Evolutionary conservation across 352 stramenopile species (phyloP).

Genomic region (Globisporangium viniferum): DNA sequence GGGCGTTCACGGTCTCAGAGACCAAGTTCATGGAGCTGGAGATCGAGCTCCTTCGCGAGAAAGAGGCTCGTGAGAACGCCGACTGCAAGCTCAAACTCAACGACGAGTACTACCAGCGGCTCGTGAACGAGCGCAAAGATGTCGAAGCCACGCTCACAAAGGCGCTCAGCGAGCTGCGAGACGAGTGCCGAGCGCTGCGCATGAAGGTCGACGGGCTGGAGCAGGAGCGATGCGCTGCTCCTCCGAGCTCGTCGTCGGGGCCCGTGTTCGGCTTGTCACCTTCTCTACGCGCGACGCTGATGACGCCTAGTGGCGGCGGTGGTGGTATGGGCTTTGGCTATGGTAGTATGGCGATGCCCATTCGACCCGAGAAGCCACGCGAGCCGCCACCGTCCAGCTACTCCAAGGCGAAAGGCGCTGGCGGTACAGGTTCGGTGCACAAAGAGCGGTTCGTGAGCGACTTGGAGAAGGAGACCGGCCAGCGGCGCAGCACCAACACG

Average conservation of each 20-base stretch:
- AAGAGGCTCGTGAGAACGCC: slow-evolving; percentile 26
- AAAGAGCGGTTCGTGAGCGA: slow-evolving; percentile 80
- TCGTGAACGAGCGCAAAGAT: slow-evolving; percentile 54
- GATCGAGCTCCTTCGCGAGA: slow-evolving; percentile 31
- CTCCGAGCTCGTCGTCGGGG: slow-evolving; percentile 6
- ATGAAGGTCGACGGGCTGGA: slow-evolving; percentile 44
- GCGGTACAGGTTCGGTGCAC: slow-evolving; percentile 29
- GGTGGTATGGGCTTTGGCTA: neutral
- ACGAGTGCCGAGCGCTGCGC: slow-evolving; percentile 34
- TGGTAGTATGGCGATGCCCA: slow-evolving; percentile 28
- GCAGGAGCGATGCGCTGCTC: slow-evolving; percentile 24
- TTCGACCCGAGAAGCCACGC: slow-evolving; percentile 50
- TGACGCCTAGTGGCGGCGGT: slow-evolving; percentile 4
- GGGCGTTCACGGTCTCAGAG: slow-evolving; percentile 33
- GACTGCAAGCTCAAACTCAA: slow-evolving; percentile 40
- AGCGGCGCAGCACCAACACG: slow-evolving; percentile 36
- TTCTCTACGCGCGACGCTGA: slow-evolving; percentile 9
- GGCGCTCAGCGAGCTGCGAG: slow-evolving; percentile 30
- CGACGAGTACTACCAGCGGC: slow-evolving; percentile 37
- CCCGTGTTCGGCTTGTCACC: slow-evolving; percentile 8
- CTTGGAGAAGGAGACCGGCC: slow-evolving; percentile 61
- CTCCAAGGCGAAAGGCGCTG: neutral
- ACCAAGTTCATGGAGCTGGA: slow-evolving; percentile 40
- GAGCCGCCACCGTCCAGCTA: slow-evolving; percentile 15
- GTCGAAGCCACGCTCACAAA: slow-evolving; percentile 42